Evolutionary conservation across 129 eudicot genomes (phyloP).

Genomic region (Pulicaria dysenterica): DNA sequence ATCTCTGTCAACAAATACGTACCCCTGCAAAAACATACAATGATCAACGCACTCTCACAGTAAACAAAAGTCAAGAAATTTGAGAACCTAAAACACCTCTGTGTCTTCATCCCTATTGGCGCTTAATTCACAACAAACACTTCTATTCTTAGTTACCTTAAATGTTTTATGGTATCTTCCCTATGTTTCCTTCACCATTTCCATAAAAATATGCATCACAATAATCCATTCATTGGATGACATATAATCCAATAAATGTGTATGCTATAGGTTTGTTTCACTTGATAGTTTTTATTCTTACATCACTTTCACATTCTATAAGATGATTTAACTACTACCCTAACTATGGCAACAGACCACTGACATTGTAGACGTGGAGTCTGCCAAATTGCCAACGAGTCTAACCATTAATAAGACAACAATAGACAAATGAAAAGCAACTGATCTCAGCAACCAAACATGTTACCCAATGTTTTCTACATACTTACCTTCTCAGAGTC

Average conservation of each 20-base stretch:
- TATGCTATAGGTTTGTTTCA: neutral
- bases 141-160: too few species aligned
- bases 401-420: neutral
- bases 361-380: neutral
- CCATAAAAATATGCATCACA: neutral
- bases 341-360: neutral
- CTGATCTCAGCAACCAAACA: conserved; percentile 13
- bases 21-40: conserved; percentile 59
- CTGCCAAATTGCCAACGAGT: neutral
- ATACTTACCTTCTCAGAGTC: conserved; percentile 68
- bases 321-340: neutral
- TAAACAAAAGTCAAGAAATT: conserved; percentile 13
- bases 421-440: conserved; percentile 1
- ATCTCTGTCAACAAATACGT: conserved; percentile 84
- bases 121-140: too few species aligned
- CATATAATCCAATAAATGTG: neutral
- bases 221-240: neutral
- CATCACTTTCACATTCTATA: neutral
- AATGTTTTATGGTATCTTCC: neutral
- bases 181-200: neutral
- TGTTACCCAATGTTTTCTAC: neutral
- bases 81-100: neutral
- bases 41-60: neutral
- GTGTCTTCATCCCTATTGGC: too few species aligned
- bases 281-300: neutral